Evolutionary conservation across 495 filamentous ascomycete species (phyloP), one percentile per base, ranked within the genome.

Genomic region (Aspergillus ellipticus): DNA sequence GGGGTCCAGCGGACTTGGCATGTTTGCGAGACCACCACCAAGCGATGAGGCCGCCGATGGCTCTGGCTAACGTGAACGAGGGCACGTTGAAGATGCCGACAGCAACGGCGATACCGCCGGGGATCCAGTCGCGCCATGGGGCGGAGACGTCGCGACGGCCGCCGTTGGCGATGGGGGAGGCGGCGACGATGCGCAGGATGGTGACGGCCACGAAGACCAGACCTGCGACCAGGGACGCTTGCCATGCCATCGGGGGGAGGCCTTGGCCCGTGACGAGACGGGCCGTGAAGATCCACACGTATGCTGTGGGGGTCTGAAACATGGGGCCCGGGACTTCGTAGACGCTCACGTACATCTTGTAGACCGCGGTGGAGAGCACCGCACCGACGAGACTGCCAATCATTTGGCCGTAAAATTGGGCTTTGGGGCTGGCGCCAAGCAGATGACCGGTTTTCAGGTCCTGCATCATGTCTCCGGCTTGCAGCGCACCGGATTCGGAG

Each of bases 51-150:
- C 94, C 95, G 7, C 95, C 95, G 10, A 91, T 86, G 2, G 90
- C 87, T 46, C 95, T 74, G 2, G 95, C 92, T 4, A 99, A 79
- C 0, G 95, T 97, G 62, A 99, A 99, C 0, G 89, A 94, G 0
- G 95, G 95, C 2, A 89, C 87, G 63, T 97, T 99, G 74, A 97
- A 99, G 83, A 98, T 98, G 26, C 94, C 92, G 65, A 96, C 90
- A 37, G 92, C 92, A 33, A 97, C 92, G 31, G 94, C 94, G 70
- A 98, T 97, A 1, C 94, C 94, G 2, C 94, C 92, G 0, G 94
- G 94, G 21, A 98, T 79, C 58, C 75, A 78, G 1, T 68, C 68
- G 66, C 72, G 65, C 71, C 73, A 78, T 8, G 64, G 67, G 13
- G 69, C 65, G 7, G 66, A 60, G 52, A 61, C 62, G 49, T 56